Percentiles rank a stretch among this genome's conserved stretches.
Conservation (phyloP, 306 rosid species). For the Inga laurina region DNA sequence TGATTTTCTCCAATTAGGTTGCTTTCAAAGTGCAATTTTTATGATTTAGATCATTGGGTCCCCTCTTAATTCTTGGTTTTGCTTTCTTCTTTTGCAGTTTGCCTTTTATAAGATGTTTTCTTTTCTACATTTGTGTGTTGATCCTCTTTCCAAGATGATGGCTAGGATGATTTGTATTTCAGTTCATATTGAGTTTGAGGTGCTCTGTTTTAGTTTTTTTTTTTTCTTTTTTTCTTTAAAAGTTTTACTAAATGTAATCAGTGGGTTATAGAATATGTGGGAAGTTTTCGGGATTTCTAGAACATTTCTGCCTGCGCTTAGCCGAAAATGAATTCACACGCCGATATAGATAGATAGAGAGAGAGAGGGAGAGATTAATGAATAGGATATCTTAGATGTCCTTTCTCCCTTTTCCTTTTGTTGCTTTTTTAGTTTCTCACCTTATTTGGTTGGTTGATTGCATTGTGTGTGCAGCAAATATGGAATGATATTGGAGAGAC, state of each 20-base stretch:
- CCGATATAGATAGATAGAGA: background rate
- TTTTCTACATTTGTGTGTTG: background rate
- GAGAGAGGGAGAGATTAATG: background rate
- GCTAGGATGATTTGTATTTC: background rate
- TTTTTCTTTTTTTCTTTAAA: background rate
- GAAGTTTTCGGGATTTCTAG: conserved; percentile 14
- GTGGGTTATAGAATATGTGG: conserved; percentile 2
- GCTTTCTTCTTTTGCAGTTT: background rate
- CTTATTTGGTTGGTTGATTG: conserved; percentile 6
- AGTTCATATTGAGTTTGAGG: background rate
- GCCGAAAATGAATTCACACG: background rate
- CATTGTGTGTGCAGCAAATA: conserved; percentile 68
- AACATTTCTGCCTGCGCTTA: conserved; percentile 7
- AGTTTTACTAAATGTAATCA: background rate
- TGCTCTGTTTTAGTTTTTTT: background rate
- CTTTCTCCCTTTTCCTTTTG: background rate
- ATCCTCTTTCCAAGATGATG: background rate
- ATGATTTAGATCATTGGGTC: conserved; percentile 7
- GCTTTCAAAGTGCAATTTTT: background rate
- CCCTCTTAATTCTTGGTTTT: conserved; percentile 5
- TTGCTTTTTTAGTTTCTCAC: background rate
- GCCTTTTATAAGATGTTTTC: background rate
- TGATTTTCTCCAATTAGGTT: conserved; percentile 19
- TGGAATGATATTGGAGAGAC: conserved; percentile 97
- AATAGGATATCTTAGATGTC: background rate